phyloP scores from a whole-genome alignment of 768 basidiomycete species.

The Tulasnella sp. region DNA sequence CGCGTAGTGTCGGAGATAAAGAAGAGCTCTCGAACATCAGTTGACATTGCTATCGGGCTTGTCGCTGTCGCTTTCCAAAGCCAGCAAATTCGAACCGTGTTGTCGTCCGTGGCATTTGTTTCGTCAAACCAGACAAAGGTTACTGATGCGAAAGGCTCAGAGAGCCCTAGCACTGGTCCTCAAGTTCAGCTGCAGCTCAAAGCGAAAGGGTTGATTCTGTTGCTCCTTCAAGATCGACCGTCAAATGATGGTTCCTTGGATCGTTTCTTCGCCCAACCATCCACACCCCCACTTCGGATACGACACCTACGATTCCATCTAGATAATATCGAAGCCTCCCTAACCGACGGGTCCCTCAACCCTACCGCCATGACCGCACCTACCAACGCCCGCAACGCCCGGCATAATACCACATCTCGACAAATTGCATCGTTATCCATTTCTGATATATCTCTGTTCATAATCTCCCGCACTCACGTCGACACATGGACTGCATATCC shows the following conservation, averaged over 20 bases:
- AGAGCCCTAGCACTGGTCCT: neutral
- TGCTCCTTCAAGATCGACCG: conserved; percentile 3
- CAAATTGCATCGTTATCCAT: conserved; percentile 2
- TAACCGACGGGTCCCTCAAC: neutral
- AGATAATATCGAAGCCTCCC: neutral
- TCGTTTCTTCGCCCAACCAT: neutral
- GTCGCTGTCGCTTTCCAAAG: neutral
- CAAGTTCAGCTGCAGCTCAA: neutral
- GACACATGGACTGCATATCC: conserved; percentile 40
- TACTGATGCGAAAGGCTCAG: neutral
- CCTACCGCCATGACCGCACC: neutral
- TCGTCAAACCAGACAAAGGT: neutral
- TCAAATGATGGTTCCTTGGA: neutral
- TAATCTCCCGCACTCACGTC: neutral
- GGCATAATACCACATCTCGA: neutral
- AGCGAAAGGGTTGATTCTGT: neutral
- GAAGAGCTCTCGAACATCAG: neutral
- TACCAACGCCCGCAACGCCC: neutral
- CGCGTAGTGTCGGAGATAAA: conserved; percentile 1
- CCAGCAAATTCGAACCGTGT: neutral
- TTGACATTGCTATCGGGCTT: neutral
- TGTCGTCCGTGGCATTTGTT: neutral
- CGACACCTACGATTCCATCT: conserved; percentile 6
- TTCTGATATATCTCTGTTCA: neutral
- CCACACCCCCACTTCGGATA: neutral